Conservation (phyloP, 345 rosid genomes). For the Pistacia integerrima region DNA sequence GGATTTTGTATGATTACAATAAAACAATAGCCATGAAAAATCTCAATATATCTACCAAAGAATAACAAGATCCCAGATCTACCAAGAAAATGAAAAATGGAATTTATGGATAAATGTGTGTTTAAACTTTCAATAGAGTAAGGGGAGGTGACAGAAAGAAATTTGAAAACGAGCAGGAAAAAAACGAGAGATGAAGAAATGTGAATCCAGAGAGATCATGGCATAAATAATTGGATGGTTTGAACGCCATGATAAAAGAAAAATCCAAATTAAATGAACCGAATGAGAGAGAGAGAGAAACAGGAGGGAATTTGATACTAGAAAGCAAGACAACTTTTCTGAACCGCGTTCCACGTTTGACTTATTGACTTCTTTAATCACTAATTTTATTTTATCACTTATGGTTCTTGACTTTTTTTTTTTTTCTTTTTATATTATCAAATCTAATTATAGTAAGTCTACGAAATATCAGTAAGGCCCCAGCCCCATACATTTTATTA, state of each 20-base stretch:
- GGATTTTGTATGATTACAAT: background rate
- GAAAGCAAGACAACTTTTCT: slow-evolving; percentile 12
- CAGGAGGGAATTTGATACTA: background rate
- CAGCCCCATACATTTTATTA: no score
- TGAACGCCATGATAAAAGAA: no score
- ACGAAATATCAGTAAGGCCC: no score
- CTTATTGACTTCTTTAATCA: background rate
- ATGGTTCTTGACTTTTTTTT: background rate
- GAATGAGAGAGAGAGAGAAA: background rate
- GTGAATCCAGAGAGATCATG: background rate
- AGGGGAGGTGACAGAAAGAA: background rate
- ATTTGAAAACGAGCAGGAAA: background rate
- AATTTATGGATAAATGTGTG: background rate
- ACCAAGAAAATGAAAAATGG: background rate
- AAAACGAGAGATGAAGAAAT: background rate
- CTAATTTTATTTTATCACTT: no score
- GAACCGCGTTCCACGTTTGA: slow-evolving; percentile 11
- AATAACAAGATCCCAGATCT: background rate
- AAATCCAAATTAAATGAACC: no score
- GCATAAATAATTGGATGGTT: no score
- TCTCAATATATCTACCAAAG: background rate
- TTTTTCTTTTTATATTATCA: background rate
- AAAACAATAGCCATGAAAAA: background rate
- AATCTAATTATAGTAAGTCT: no score
- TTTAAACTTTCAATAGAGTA: no score